A percentile compares a stretch with the other conserved stretches of the same genome.
Evolutionary conservation across 176 grass and related monocot genomes (phyloP).

Genomic region (Musa acuminata): DNA sequence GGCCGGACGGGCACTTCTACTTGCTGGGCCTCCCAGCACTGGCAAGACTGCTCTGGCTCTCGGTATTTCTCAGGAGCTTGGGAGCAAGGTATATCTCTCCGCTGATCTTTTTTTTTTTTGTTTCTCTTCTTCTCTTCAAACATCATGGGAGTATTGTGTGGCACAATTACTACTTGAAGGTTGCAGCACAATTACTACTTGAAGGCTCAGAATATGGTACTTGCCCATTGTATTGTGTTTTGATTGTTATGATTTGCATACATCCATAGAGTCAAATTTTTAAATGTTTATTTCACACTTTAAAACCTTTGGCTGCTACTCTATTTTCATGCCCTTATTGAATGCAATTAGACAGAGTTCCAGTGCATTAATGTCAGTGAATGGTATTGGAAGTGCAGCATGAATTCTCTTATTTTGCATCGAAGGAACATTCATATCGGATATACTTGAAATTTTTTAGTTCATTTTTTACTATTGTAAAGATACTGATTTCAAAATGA

Average conservation of each 20-base stretch:
- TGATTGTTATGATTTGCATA: too few species aligned
- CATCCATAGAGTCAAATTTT: too few species aligned
- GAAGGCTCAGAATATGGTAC: too few species aligned
- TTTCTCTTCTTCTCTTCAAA: background rate
- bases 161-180: background rate
- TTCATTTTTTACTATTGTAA: background rate
- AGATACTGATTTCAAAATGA: slow-evolving; percentile 7
- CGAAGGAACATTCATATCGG: too few species aligned
- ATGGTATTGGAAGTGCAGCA: too few species aligned
- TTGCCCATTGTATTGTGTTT: too few species aligned
- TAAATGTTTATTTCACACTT: too few species aligned
- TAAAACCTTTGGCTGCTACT: too few species aligned
- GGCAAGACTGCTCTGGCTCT: slow-evolving; percentile 88
- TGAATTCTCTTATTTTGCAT: too few species aligned
- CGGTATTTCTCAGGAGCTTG: slow-evolving; percentile 88
- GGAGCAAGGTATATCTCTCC: slow-evolving; percentile 58
- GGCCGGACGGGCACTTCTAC: slow-evolving; percentile 74
- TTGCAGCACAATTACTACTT: background rate
- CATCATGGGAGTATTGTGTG: background rate
- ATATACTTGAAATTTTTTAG: background rate
- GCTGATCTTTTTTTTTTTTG: background rate
- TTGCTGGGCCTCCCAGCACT: slow-evolving; percentile 75
- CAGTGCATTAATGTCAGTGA: too few species aligned
- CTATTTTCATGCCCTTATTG: too few species aligned
- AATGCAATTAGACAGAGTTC: too few species aligned